phyloP scores from a whole-genome alignment of 148 eudicot genomes.

The Polygonum maritimum region DNA sequence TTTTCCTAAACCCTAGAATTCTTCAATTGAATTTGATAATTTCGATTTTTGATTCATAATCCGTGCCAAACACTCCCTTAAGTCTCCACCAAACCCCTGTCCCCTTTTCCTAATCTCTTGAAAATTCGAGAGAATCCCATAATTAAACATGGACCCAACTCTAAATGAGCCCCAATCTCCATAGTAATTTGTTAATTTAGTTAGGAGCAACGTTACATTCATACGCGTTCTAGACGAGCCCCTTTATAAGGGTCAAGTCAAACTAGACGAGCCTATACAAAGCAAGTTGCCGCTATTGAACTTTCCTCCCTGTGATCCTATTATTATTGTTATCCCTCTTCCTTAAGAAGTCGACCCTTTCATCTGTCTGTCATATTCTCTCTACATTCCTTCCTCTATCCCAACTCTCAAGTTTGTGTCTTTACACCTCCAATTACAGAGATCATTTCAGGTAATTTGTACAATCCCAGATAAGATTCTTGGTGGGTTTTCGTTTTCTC shows the following conservation, averaged over 20 bases:
- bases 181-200: neutral
- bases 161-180: neutral
- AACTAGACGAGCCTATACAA: neutral
- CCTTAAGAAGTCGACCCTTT: neutral
- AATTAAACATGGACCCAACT: slow-evolving; percentile 7
- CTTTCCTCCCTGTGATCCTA: slow-evolving; percentile 9
- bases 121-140: neutral
- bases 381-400: neutral
- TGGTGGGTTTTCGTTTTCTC: neutral
- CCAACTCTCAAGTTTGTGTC: neutral
- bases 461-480: neutral
- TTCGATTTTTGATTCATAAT: neutral
- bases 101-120: neutral
- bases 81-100: slow-evolving; percentile 4
- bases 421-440: neutral
- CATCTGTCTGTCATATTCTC: neutral
- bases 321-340: neutral
- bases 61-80: slow-evolving; percentile 5
- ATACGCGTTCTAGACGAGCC: neutral
- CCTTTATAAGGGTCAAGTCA: slow-evolving; percentile 7
- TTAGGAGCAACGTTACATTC: neutral
- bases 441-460: neutral
- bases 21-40: neutral
- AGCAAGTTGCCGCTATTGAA: slow-evolving; percentile 7
- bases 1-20: neutral